These are phyloP conservation scores for Pichia nanzhaoensis DNA, from an alignment of 805 yeast genomes.

Conservation along the genomic window DNA sequence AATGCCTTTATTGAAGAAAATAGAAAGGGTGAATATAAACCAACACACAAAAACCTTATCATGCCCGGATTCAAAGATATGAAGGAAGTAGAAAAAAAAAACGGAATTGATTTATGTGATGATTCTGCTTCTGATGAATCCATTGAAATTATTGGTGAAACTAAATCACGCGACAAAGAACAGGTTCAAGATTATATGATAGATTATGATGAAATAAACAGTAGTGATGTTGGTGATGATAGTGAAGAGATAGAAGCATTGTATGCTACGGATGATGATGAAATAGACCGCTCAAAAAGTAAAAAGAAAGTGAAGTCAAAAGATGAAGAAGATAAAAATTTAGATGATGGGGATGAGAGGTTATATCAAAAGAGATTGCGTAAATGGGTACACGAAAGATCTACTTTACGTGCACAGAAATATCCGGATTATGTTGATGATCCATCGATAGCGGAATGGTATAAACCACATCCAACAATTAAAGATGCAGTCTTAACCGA, in stretches of 20 bases:
- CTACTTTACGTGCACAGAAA: constrained; percentile 33
- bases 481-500: constrained; percentile 71
- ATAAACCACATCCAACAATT: constrained; percentile 65
- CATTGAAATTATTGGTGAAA: constrained; percentile 1
- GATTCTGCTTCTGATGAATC: not conserved
- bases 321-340: constrained; percentile 33
- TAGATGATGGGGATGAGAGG: constrained; percentile 79
- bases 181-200: constrained; percentile 14
- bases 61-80: constrained; percentile 41
- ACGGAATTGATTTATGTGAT: not conserved
- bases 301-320: not conserved
- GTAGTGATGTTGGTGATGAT: constrained; percentile 8
- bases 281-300: constrained; percentile 1
- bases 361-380: constrained; percentile 54
- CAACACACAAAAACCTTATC: constrained; percentile 38
- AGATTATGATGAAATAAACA: constrained; percentile 6
- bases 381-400: constrained; percentile 53
- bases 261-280: not conserved
- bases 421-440: constrained; percentile 27
- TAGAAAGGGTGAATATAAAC: constrained; percentile 18
- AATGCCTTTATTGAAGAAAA: constrained; percentile 46
- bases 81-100: constrained; percentile 15
- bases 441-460: constrained; percentile 49
- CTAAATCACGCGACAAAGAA: not conserved
- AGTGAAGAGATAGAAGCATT: constrained; percentile 9